Conservation (phyloP, 345 rosid species). For the Eucalyptus melliodora region DNA sequence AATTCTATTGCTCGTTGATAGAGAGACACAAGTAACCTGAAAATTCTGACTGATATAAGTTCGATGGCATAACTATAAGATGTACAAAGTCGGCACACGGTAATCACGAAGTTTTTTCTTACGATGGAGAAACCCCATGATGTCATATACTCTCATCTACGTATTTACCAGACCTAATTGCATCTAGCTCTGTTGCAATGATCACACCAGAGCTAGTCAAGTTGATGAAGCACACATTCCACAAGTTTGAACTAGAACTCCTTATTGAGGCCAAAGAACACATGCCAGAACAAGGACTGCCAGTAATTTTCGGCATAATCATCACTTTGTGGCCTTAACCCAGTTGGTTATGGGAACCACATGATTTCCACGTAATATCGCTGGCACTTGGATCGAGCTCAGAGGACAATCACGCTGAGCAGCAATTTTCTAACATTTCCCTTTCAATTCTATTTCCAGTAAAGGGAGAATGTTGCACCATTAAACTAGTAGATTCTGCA, state of each 20-base stretch:
- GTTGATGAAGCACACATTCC: neutral
- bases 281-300: neutral
- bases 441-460: neutral
- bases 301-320: neutral
- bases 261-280: neutral
- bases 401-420: neutral
- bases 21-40: neutral
- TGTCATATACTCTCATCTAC: neutral
- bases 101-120: neutral
- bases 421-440: neutral
- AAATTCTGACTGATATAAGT: neutral
- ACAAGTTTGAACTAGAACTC: neutral
- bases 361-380: neutral
- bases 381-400: neutral
- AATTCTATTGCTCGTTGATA: neutral
- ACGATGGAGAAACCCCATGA: neutral
- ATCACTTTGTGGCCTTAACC: neutral
- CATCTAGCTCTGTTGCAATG: neutral
- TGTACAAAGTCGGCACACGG: neutral
- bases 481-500: slow-evolving; percentile 49
- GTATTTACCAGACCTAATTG: neutral
- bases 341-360: neutral
- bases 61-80: neutral
- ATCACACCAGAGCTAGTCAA: neutral
- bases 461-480: neutral